Base-by-base conservation (phyloP, 1,284 basidiomycete species). In the Phlebopus sp. region DNA sequence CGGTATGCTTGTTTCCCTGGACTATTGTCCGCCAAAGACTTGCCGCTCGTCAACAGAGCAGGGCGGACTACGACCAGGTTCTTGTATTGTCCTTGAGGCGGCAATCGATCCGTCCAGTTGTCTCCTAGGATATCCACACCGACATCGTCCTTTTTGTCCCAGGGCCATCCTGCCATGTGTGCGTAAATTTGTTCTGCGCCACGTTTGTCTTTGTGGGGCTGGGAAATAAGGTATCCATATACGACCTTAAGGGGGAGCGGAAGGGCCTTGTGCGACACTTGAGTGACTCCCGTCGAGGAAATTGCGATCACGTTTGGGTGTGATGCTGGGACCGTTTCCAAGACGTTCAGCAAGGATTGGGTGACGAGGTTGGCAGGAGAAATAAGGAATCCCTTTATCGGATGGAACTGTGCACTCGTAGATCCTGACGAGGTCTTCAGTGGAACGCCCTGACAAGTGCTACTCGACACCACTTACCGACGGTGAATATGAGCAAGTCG, bases 161-260 rank as follows among this genome's bases (percentile, higher is more conserved):
- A 83, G 1, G 57, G 47, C 68, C 69, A 70, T 2, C 77, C 80
- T 0, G 74, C 63, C 47, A 68, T 68, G 47, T 82, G 63, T 1
- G 70, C 65, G 8, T 79, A 44, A 1, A 74, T 59, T 21, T 74
- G 68, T 60, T 86, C 84, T 30, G 68, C 59, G 4, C 76, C 80
- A 36, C 76, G 47, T 59, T 86, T 86, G 64, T 86, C 83, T 19
- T 57, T 64, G 56, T 82, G 82, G 3, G 79, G 74, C 0, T 34
- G 49, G 2, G 55, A 34, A 31, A 83, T 67, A 2, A 56, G 0
- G 47, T 63, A 69, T 6, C 59, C 53, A 59, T 82, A 82, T 0
- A 85, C 0, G 0, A 70, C 71, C 52, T 75, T 78, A 27, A 82
- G 52, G 2, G 64, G 54, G 23, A 77, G 36, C 0, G 84, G 84